Percentiles rank a stretch among this genome's conserved stretches.
Conservation (phyloP, 177 flowering plant species). For the Vitis hybrid region DNA sequence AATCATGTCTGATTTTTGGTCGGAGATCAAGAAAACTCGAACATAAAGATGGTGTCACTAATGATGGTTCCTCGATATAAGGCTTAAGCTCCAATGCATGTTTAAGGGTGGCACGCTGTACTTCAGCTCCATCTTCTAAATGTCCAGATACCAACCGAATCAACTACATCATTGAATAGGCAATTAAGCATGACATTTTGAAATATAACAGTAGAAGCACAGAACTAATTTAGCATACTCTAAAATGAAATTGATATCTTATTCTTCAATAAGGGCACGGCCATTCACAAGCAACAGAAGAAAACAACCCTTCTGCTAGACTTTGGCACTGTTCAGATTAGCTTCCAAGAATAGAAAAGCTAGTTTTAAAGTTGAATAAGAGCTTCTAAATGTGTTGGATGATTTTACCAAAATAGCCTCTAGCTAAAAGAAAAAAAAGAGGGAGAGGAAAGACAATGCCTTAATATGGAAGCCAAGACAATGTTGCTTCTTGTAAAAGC, state of each 20-base stretch:
- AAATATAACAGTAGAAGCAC: neutral
- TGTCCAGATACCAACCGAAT: slow-evolving; percentile 58
- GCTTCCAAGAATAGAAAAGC: too few relatives aligned
- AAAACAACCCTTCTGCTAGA: too few relatives aligned
- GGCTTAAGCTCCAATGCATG: slow-evolving; percentile 92
- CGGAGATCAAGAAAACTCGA: slow-evolving; percentile 57
- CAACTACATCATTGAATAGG: slow-evolving; percentile 45
- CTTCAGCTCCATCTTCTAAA: slow-evolving; percentile 30
- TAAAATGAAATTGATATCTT: neutral
- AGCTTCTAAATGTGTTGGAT: too few relatives aligned
- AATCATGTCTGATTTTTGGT: slow-evolving; percentile 83
- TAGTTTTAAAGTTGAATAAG: too few relatives aligned
- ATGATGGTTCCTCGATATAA: slow-evolving; percentile 87
- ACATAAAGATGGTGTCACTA: slow-evolving; percentile 32
- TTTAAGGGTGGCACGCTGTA: slow-evolving; percentile 42
- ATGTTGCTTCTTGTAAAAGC: too few relatives aligned
- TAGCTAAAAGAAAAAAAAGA: too few relatives aligned
- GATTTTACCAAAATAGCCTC: too few relatives aligned
- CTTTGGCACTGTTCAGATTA: too few relatives aligned
- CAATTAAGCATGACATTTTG: slow-evolving; percentile 1
- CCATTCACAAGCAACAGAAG: too few relatives aligned
- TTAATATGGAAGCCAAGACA: too few relatives aligned
- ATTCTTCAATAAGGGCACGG: neutral
- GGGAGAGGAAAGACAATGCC: too few relatives aligned
- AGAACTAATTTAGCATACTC: neutral